Conservation (phyloP, 2,329 filamentous ascomycete genomes). For the Samsoniella hepiali region DNA sequence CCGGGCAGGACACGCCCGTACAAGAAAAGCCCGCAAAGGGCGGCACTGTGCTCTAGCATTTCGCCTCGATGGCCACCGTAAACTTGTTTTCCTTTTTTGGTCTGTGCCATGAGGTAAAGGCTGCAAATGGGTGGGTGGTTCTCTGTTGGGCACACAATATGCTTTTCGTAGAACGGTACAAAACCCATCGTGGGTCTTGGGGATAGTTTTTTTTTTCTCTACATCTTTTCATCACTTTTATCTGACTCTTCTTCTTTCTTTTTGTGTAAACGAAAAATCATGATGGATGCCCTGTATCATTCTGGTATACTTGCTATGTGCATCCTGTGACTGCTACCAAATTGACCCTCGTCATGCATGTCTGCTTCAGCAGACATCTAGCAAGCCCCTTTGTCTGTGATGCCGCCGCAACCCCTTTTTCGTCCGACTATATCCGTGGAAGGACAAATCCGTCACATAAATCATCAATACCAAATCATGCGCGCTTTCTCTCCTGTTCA, state of each 20-base stretch:
- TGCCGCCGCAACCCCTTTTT: too few species aligned
- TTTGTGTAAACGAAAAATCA: neutral
- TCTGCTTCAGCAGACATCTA: too few species aligned
- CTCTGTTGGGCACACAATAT: too few species aligned
- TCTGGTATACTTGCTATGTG: too few species aligned
- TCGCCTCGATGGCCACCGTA: neutral
- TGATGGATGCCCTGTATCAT: neutral
- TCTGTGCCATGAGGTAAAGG: neutral
- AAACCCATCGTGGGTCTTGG: neutral
- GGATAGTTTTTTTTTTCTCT: neutral
- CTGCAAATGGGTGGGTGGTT: neutral
- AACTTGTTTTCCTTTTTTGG: neutral
- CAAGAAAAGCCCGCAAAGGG: conserved; percentile 16
- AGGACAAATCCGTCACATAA: too few species aligned
- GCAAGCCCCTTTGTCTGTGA: too few species aligned
- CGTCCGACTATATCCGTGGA: too few species aligned
- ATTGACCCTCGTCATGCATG: too few species aligned
- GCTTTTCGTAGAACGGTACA: neutral
- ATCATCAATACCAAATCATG: too few species aligned
- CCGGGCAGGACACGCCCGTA: conserved; percentile 11
- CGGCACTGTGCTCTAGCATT: conserved; percentile 18
- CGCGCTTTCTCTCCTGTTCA: too few species aligned
- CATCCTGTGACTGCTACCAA: too few species aligned
- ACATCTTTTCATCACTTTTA: neutral
- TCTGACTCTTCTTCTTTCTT: neutral